Base-by-base conservation (phyloP, 305 asterid species). In the Stenogyne calaminthoides region DNA sequence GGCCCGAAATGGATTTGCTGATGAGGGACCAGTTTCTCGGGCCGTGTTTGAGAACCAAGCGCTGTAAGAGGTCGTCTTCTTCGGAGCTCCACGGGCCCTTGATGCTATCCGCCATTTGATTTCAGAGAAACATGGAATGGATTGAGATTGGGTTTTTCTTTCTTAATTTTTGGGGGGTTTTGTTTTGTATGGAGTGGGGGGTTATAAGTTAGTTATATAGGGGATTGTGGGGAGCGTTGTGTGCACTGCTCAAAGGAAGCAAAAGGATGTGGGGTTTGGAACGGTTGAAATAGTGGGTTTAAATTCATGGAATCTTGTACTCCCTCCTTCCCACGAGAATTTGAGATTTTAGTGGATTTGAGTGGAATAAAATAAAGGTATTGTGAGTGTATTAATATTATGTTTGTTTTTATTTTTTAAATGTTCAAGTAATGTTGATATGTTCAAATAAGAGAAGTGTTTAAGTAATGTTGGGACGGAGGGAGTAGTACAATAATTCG, bases 21-120 rank as follows among this genome's bases (percentile, higher is more conserved):
- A 86, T 84, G 10, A 82, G 27, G 0, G 85, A 76, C 88, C 83
- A 86, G 75, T 82, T 84, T 2, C 82, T 47, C 0, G 87, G 71
- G 14, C 86, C 87, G 67, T 80, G 81, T 66, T 71, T 69, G 0
- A 78, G 64, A 0, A 84, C 87, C 9, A 86, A 51, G 8, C 67
- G 57, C 64, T 71, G 80, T 10, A 86, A 54, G 5, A 72, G 69
- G 1, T 78, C 80, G 71, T 84, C 87, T 25, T 86, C 87, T 51
- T 84, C 87, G 0, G 80, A 69, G 39, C 78, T 86, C 88, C 90
- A 86, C 16, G 87, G 80, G 29, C 87, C 85, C 58, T 84, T 86
- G 44, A 80, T 76, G 57, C 78, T 76, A 62, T 73, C 79, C 1
- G 67, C 57, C 76, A 74, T 74, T 32, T 44, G 8, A 2, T 18